Percentiles rank a stretch among this genome's conserved stretches.
phyloP scores from a whole-genome alignment of 345 rosid genomes.

The Eucalyptus albens region DNA sequence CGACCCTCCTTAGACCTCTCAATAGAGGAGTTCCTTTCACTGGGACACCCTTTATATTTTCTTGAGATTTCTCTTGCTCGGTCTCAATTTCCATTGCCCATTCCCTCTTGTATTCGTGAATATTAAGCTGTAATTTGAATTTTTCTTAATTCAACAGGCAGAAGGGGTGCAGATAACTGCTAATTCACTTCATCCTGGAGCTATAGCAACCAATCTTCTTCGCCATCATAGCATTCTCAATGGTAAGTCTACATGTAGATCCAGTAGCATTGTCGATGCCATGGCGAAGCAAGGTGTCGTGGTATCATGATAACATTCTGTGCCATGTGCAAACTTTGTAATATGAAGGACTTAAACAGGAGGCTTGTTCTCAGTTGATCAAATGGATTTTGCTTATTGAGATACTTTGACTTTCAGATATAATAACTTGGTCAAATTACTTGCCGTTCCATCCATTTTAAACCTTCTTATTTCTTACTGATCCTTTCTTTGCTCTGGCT shows the following conservation, averaged over 20 bases:
- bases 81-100: neutral
- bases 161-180: conserved; percentile 44
- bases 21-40: neutral
- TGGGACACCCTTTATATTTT: neutral
- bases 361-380: neutral
- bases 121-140: neutral
- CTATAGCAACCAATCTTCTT: conserved; percentile 38
- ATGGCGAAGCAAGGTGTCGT: neutral
- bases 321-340: neutral
- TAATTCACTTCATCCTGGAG: conserved; percentile 71
- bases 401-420: neutral
- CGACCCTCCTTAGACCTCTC: neutral
- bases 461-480: neutral
- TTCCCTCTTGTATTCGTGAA: neutral
- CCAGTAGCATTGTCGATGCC: neutral
- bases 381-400: neutral
- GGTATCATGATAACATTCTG: neutral
- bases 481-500: neutral
- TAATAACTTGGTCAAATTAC: neutral
- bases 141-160: conserved; percentile 18
- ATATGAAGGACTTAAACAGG: neutral
- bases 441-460: neutral
- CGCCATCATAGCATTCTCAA: conserved; percentile 17
- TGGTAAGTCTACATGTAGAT: conserved; percentile 6
- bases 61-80: neutral